Conservation (phyloP, 2,329 filamentous ascomycete species). For the Penicillium hordei region DNA sequence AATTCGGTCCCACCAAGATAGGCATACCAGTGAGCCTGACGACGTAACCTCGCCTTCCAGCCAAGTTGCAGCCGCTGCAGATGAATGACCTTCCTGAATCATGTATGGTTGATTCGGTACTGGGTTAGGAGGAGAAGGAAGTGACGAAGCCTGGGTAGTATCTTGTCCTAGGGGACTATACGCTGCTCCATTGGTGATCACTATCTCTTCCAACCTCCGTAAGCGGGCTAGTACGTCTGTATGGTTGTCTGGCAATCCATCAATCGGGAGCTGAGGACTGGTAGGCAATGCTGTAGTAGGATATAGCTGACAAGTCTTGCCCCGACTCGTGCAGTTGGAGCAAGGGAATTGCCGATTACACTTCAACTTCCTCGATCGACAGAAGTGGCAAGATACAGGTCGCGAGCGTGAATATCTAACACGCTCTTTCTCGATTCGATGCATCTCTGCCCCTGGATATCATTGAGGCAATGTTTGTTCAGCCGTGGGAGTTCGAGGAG, state of each 20-base stretch:
- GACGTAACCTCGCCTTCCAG: constrained; percentile 18
- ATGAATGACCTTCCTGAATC: neutral
- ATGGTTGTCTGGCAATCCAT: neutral
- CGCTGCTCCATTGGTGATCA: constrained; percentile 8
- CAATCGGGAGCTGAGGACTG: neutral
- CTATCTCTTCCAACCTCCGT: constrained; percentile 18
- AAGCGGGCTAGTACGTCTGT: constrained; percentile 17
- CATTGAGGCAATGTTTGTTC: neutral
- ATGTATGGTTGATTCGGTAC: neutral
- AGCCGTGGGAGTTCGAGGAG: neutral
- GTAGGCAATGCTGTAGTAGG: neutral
- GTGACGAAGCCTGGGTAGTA: neutral
- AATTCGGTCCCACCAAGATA: neutral
- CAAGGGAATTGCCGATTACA: constrained; percentile 54
- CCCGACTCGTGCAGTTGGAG: constrained; percentile 44
- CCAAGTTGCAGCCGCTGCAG: constrained; percentile 14
- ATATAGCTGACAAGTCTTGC: constrained; percentile 27
- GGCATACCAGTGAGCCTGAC: constrained; percentile 11
- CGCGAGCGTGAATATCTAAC: constrained; percentile 16
- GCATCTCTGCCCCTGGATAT: constrained; percentile 3
- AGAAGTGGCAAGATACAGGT: constrained; percentile 39
- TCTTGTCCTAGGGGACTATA: neutral
- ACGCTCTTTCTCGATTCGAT: constrained; percentile 14
- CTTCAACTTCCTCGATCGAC: constrained; percentile 48
- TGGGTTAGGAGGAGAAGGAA: neutral